phyloP scores from a whole-genome alignment of 257 asterid genomes.

The Apocynum venetum region DNA sequence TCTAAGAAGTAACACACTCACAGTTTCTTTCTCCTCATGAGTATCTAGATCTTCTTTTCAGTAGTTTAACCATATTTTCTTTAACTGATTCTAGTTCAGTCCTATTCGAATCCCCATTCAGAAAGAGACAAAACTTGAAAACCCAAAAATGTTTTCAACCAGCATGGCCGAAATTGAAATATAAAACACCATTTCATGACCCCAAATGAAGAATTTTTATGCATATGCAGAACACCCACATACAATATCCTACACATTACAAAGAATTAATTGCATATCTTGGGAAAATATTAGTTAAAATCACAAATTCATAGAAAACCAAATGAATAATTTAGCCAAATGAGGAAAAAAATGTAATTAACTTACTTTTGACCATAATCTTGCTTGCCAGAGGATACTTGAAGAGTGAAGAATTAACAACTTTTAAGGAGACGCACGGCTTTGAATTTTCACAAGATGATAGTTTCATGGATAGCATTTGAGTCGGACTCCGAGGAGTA shows the following conservation, averaged over 20 bases:
- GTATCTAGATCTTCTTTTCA: too few relatives aligned
- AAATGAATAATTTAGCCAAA: background rate
- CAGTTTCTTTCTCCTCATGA: too few relatives aligned
- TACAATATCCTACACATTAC: background rate
- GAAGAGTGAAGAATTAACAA: conserved; percentile 27
- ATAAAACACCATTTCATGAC: background rate
- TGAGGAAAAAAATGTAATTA: background rate
- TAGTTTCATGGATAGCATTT: background rate
- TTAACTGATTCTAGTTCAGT: background rate
- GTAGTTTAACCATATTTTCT: background rate
- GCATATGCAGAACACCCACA: background rate
- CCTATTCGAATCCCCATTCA: background rate
- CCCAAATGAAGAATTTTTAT: background rate
- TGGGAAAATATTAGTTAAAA: background rate
- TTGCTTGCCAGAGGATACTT: conserved; percentile 64
- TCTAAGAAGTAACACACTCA: background rate
- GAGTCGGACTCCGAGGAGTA: conserved; percentile 25
- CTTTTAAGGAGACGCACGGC: background rate
- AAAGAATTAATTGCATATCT: background rate
- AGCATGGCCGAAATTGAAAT: background rate
- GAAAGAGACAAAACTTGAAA: background rate
- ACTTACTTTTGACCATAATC: conserved; percentile 53
- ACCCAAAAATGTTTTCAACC: background rate
- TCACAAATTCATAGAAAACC: background rate
- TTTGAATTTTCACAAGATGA: conserved; percentile 9